Conservation (phyloP, 306 rosid species). For the Lathyrus oleraceus region DNA sequence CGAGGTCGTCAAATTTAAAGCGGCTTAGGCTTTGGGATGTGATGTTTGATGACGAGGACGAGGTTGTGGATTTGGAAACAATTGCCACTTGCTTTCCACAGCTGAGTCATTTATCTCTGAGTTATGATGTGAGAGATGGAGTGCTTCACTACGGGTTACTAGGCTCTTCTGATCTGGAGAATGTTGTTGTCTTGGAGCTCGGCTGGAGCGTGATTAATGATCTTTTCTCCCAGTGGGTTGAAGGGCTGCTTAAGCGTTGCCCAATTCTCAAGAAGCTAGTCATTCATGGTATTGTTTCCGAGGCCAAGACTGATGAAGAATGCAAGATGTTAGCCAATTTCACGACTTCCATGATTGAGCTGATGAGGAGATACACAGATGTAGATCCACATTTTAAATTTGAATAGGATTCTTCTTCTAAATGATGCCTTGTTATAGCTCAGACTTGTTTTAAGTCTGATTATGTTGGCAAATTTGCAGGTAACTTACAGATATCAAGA, state of each 20-base stretch:
- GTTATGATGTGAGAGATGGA: constrained; percentile 56
- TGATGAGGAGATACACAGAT: constrained; percentile 50
- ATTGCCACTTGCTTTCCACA: constrained; percentile 53
- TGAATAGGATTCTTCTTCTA: constrained; percentile 41
- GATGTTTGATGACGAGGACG: constrained; percentile 59
- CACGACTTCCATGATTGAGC: constrained; percentile 48
- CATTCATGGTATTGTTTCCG: constrained; percentile 50
- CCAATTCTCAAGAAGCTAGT: constrained; percentile 48
- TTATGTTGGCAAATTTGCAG: constrained; percentile 37
- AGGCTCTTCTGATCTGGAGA: constrained; percentile 45
- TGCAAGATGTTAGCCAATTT: constrained; percentile 48
- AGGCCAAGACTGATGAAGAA: constrained; percentile 46
- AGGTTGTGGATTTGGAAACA: constrained; percentile 51
- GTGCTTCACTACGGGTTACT: constrained; percentile 45
- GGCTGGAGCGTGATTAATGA: constrained; percentile 51
- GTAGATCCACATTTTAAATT: constrained; percentile 52
- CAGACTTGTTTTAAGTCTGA: constrained; percentile 28
- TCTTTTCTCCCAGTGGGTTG: constrained; percentile 53
- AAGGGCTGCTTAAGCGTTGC: constrained; percentile 48
- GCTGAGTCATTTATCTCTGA: constrained; percentile 49
- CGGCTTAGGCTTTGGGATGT: constrained; percentile 56
- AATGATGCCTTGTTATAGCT: constrained; percentile 34
- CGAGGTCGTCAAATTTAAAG: constrained; percentile 43
- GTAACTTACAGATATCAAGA: constrained; percentile 30
- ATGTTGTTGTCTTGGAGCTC: constrained; percentile 49